Conservation (phyloP, 495 filamentous ascomycete genomes). For the Echria macrotheca region DNA sequence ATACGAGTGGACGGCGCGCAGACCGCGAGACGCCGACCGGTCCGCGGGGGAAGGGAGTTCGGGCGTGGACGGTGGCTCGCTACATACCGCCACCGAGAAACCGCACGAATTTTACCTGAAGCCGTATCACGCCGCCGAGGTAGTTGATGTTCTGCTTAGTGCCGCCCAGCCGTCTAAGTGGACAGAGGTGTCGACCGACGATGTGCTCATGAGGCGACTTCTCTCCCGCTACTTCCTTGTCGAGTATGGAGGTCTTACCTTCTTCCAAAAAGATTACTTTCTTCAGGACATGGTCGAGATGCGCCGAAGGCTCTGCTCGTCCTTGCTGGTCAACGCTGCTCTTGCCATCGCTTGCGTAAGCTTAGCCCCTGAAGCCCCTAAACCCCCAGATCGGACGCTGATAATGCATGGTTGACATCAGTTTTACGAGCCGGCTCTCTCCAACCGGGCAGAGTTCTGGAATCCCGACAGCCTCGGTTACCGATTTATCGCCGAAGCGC, state of each 20-base stretch:
- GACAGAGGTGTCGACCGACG: constrained; percentile 24
- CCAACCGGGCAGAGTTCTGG: constrained; percentile 25
- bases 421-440: constrained; percentile 18
- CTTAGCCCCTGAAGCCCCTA: neutral
- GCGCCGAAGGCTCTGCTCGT: constrained; percentile 22
- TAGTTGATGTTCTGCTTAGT: constrained; percentile 18
- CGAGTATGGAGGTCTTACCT: constrained; percentile 20
- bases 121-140: constrained; percentile 24
- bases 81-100: neutral
- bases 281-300: constrained; percentile 21
- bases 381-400: too few relatives aligned
- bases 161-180: constrained; percentile 21
- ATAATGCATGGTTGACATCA: neutral
- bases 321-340: constrained; percentile 25
- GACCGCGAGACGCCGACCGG: neutral
- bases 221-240: constrained; percentile 17
- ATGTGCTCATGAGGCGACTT: constrained; percentile 21
- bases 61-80: too few relatives aligned
- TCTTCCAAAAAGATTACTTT: constrained; percentile 28
- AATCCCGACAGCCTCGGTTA: constrained; percentile 22
- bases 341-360: constrained; percentile 27
- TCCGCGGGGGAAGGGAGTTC: too few relatives aligned
- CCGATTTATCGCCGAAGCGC: constrained; percentile 27
- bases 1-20: constrained; percentile 15
- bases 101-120: constrained; percentile 7